Conservation (phyloP, 129 eudicot species). For the Mikania micrantha region DNA sequence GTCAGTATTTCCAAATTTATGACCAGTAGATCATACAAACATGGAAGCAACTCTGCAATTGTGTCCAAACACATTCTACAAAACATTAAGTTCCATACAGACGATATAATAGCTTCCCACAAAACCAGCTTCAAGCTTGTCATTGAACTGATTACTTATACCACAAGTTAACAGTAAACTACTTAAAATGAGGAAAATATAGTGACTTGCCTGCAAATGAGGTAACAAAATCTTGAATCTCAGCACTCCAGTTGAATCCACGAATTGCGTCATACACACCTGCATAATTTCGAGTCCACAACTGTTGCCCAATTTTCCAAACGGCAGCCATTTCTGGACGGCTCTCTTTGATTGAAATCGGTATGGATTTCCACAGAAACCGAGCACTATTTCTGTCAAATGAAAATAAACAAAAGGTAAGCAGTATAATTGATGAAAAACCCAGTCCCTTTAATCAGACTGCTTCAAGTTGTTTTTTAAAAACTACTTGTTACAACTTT, state of each 20-base stretch:
- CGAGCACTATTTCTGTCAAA: constrained; percentile 79
- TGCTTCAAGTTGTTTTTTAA: not conserved
- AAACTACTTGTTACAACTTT: not conserved
- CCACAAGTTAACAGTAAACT: not conserved
- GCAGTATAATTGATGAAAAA: not conserved
- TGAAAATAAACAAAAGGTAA: not conserved
- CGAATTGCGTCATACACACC: constrained; percentile 78
- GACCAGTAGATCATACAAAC: not conserved
- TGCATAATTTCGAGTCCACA: constrained; percentile 79
- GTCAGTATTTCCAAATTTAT: not conserved
- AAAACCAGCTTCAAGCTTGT: constrained; percentile 8
- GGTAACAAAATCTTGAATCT: constrained; percentile 51
- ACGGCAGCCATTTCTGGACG: constrained; percentile 65
- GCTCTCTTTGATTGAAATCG: constrained; percentile 52
- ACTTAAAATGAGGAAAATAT: not conserved
- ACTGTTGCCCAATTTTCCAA: constrained; percentile 86
- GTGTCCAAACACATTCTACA: not conserved
- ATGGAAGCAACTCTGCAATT: not conserved
- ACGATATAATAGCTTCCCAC: not conserved
- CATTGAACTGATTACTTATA: not conserved
- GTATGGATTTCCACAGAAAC: constrained; percentile 78
- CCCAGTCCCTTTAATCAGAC: not conserved
- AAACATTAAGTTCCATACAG: not conserved
- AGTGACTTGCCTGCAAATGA: constrained; percentile 65
- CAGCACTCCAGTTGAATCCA: constrained; percentile 73